Percentiles rank a stretch among this genome's conserved stretches.
These are phyloP conservation scores for Cyclotella kingstonii DNA, from an alignment of 108 stramenopile genomes.

Conservation along the genomic window DNA sequence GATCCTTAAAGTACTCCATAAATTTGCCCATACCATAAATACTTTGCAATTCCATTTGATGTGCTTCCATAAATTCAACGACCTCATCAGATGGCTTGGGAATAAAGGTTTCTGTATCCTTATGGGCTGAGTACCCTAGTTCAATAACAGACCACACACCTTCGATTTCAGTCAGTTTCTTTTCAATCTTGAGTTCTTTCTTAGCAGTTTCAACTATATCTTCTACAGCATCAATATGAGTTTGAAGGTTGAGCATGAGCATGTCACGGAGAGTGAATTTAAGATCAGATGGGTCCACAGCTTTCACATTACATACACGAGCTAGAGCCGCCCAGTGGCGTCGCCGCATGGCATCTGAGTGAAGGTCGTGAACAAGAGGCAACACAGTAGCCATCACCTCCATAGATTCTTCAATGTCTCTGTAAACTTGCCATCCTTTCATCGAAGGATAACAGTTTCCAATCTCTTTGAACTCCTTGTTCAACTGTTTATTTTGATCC, in stretches of 20 bases:
- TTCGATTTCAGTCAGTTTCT: constrained; percentile 80
- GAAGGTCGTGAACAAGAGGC: constrained; percentile 82
- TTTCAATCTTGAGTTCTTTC: constrained; percentile 90
- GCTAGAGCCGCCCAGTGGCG: constrained; percentile 86
- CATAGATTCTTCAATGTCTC: constrained; percentile 78
- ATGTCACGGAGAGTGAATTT: constrained; percentile 66
- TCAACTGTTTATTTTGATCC: constrained; percentile 75
- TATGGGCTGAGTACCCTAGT: constrained; percentile 77
- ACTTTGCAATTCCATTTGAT: constrained; percentile 90
- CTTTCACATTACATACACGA: constrained; percentile 72
- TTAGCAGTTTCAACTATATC: constrained; percentile 88
- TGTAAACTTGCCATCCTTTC: constrained; percentile 85
- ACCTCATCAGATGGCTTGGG: constrained; percentile 83
- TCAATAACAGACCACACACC: constrained; percentile 65
- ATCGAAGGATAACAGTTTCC: constrained; percentile 62
- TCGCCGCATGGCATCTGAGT: constrained; percentile 69
- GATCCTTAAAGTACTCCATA: constrained; percentile 86
- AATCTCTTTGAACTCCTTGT: constrained; percentile 74
- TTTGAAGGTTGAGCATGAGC: constrained; percentile 73
- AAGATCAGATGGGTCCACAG: constrained; percentile 61
- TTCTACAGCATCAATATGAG: constrained; percentile 72
- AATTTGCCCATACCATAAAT: constrained; percentile 91
- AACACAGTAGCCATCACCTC: constrained; percentile 79
- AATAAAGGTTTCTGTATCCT: constrained; percentile 79
- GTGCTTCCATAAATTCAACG: constrained; percentile 79